Base-by-base conservation (phyloP, 164 flowering plant species). In the Warburgia ugandensis region DNA sequence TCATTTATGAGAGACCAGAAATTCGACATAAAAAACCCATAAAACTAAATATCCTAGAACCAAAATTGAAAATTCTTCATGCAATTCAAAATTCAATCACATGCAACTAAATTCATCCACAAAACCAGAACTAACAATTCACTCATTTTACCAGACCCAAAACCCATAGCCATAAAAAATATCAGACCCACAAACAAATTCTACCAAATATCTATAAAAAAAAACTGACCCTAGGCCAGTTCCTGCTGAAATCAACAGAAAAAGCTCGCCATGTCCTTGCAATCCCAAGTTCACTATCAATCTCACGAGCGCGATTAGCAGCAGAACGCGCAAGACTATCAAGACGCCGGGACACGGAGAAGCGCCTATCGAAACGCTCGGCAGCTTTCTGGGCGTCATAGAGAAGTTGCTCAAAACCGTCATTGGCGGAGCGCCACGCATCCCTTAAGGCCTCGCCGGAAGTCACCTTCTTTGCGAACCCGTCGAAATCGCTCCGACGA, bases 301-400 rank as follows among this genome's bases (percentile, higher is more conserved):
- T 29, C 58, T 73, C 84, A 14, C 86, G 69, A 5, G 83, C 90
- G 29, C 78, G 70, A 36, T 63, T 64, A 20, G 62, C 38, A n/a
- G 84, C 96, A 1, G 78, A 61, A 7, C 66, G 63, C 4, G 75
- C 76, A 8, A 64, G 69, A 13, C 70, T 39, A 42, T 62, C 55
- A 28, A 85, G 20, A 4, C 84, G 71, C 8, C 65, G 66, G 11
- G 96, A 78, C 30, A 92, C 74, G 14, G 75, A 55, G 67, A 74
- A 92, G 9, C 54, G 69, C 14, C 98, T 79, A 63, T 88, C 86
- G 35, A 88, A 45, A 20, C 94, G 81, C 73, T 80, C 84, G 33
- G 94, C 95, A 7, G 94, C 63, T 65, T 80, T 86, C 75, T 45
- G 77, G 20, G 94, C 78, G 43, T 88, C 94, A 60, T 59, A 92